Evolutionary conservation across 495 filamentous ascomycete genomes (phyloP).

Genomic region (Penicillium alfredii): DNA sequence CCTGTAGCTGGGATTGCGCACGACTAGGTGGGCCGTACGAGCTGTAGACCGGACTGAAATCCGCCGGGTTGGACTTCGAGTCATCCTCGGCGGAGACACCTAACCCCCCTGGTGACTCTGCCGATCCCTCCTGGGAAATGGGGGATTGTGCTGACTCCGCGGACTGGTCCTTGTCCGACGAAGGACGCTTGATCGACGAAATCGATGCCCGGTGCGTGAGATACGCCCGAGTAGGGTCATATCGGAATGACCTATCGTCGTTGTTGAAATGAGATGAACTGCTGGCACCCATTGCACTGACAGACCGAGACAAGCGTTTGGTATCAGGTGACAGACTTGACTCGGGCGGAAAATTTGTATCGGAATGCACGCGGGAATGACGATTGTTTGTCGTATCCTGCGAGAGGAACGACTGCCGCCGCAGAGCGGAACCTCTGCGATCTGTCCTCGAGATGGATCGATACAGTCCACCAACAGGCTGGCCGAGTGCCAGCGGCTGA

Average conservation of each 20-base stretch:
- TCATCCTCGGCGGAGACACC: constrained; percentile 26
- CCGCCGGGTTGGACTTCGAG: constrained; percentile 25
- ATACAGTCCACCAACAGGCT: constrained; percentile 38
- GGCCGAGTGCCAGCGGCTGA: constrained; percentile 20
- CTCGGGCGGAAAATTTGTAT: constrained; percentile 48
- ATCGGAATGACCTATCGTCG: constrained; percentile 39
- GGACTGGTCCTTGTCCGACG: constrained; percentile 6
- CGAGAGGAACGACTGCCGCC: constrained; percentile 31
- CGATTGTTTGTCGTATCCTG: constrained; percentile 39
- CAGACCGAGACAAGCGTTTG: constrained; percentile 30
- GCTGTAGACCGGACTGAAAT: constrained; percentile 34
- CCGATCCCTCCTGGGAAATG: constrained; percentile 10
- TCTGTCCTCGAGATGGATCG: constrained; percentile 39
- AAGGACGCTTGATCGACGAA: constrained; percentile 23
- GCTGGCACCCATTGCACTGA: constrained; percentile 41
- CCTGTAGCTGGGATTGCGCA: constrained; percentile 55
- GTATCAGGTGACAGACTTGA: constrained; percentile 23
- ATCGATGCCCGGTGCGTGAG: constrained; percentile 35
- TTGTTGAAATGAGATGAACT: constrained; percentile 29
- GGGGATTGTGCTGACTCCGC: constrained; percentile 9
- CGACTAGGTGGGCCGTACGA: constrained; percentile 35
- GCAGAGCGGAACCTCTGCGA: constrained; percentile 30
- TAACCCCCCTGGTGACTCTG: constrained; percentile 25
- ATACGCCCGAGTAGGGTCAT: constrained; percentile 34
- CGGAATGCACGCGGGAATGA: constrained; percentile 52